These are phyloP conservation scores for Aspergillus bridgeri DNA, from an alignment of 495 filamentous ascomycete genomes.

Conservation along the genomic window DNA sequence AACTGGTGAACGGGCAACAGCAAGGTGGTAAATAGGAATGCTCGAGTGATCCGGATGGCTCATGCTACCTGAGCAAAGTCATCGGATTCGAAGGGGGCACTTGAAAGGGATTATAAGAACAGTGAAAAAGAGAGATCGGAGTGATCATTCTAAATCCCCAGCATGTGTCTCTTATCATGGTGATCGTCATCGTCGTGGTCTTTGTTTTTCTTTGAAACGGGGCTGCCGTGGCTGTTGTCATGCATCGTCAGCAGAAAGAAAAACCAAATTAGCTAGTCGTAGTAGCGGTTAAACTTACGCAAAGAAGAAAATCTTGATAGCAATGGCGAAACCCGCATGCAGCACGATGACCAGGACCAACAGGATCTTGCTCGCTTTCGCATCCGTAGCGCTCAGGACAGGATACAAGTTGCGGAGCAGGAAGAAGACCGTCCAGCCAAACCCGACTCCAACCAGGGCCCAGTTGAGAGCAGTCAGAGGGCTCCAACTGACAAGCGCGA, in stretches of 20 bases:
- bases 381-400: constrained; percentile 86
- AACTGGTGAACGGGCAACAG: not conserved
- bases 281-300: constrained; percentile 48
- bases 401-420: constrained; percentile 90
- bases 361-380: constrained; percentile 83
- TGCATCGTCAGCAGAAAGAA: constrained; percentile 13
- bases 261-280: not conserved
- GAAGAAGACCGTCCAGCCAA: constrained; percentile 81
- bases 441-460: constrained; percentile 87
- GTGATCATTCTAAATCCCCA: constrained; percentile 16
- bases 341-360: constrained; percentile 78
- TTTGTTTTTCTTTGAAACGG: constrained; percentile 53
- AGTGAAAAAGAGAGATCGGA: not conserved
- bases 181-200: constrained; percentile 23
- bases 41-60: not conserved
- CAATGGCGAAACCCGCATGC: constrained; percentile 82
- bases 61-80: constrained; percentile 27
- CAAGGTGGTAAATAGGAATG: not conserved
- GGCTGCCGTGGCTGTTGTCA: constrained; percentile 59
- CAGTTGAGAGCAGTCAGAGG: constrained; percentile 83
- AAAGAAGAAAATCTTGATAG: constrained; percentile 97
- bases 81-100: constrained; percentile 8
- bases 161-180: constrained; percentile 28
- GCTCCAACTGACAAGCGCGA: constrained; percentile 87
- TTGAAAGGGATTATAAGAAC: constrained; percentile 4